A percentile compares a stretch with the other conserved stretches of the same genome.
Conservation (phyloP, 208 protist species). For the Leishmania amazonensis region DNA sequence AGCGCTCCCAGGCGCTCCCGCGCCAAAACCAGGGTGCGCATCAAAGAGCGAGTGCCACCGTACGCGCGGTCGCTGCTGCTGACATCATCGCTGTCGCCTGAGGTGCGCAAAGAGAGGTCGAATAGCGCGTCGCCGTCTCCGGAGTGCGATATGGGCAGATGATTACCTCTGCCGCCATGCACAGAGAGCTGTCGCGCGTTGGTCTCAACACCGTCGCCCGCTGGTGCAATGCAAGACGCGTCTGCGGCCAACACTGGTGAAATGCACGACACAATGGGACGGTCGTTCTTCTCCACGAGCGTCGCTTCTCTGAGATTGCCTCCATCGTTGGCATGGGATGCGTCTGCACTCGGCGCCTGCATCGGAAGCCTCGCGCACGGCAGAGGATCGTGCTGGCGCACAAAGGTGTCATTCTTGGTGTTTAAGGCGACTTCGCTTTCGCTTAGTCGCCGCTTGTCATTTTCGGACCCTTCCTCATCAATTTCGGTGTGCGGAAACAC, state of each 20-base stretch:
- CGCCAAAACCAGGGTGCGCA: slow-evolving; percentile 17
- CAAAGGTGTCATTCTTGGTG: neutral
- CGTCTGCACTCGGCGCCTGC: neutral
- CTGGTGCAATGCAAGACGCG: neutral
- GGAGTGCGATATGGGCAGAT: neutral
- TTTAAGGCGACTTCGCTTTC: neutral
- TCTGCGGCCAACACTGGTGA: neutral
- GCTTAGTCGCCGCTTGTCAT: neutral
- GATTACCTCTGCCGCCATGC: neutral
- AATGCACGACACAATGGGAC: neutral
- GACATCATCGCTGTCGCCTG: neutral
- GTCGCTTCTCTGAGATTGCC: neutral
- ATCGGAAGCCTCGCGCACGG: neutral
- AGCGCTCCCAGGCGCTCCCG: slow-evolving; percentile 39
- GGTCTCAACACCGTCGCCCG: neutral
- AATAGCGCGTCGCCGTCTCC: neutral
- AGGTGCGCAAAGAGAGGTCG: slow-evolving; percentile 8
- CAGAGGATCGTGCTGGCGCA: neutral
- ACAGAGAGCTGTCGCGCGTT: neutral
- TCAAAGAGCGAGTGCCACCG: slow-evolving; percentile 8
- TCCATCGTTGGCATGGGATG: neutral
- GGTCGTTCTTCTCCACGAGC: neutral
- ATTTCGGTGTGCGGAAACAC: neutral
- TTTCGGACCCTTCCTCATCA: too few species aligned
- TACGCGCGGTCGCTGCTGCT: neutral